Percentiles rank a stretch among this genome's conserved stretches.
Evolutionary conservation across 768 basidiomycete species (phyloP).

Genomic region (Pluteus cervinus): DNA sequence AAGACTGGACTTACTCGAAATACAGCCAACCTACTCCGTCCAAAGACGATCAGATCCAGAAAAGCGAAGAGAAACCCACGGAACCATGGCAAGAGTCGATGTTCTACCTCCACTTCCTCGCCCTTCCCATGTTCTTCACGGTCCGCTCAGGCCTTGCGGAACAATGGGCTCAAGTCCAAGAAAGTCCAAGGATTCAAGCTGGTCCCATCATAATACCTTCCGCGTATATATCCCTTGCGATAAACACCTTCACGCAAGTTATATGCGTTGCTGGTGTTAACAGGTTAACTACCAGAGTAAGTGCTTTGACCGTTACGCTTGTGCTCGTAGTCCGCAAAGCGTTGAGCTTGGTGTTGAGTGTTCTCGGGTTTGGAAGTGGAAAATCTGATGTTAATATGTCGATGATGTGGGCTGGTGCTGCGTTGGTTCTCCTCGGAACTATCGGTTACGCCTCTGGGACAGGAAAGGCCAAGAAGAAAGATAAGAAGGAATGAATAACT

Average conservation of each 20-base stretch:
- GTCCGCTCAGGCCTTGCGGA: constrained; percentile 44
- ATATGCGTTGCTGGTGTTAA: constrained; percentile 86
- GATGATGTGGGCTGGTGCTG: constrained; percentile 68
- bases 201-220: constrained; percentile 43
- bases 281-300: constrained; percentile 72
- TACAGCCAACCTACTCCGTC: constrained; percentile 23
- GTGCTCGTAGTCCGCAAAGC: constrained; percentile 81
- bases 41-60: constrained; percentile 2
- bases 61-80: constrained; percentile 2
- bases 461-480: no score
- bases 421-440: constrained; percentile 65
- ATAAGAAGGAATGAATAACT: no score
- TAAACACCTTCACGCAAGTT: constrained; percentile 82
- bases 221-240: constrained; percentile 53
- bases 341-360: constrained; percentile 67
- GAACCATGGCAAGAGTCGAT: constrained; percentile 82
- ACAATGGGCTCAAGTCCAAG: constrained; percentile 39
- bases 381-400: constrained; percentile 27
- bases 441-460: constrained; percentile 56
- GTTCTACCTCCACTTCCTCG: constrained; percentile 85
- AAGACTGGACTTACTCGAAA: constrained; percentile 72
- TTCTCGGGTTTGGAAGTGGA: constrained; percentile 33
- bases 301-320: constrained; percentile 71
- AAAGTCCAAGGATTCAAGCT: constrained; percentile 8
- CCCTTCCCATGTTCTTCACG: constrained; percentile 70